Evolutionary conservation across 805 yeast species (phyloP).

Genomic region (Komagataella kurtzmanii): DNA sequence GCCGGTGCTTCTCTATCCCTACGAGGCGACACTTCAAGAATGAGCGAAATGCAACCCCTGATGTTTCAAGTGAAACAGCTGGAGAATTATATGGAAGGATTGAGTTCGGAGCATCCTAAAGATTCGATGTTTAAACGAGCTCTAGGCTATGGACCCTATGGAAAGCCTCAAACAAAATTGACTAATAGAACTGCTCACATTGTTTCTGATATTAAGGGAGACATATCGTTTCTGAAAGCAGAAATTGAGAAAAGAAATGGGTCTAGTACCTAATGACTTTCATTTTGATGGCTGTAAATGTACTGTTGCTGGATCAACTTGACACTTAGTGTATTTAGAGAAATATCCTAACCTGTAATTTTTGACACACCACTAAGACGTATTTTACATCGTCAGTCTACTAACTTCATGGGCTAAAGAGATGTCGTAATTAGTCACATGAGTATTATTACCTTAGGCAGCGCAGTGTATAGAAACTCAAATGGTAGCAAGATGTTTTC

Average conservation of each 20-base stretch:
- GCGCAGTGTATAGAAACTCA: too few relatives aligned
- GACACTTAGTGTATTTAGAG: neutral
- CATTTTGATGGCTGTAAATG: neutral
- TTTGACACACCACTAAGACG: too few relatives aligned
- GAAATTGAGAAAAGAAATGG: neutral
- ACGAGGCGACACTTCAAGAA: neutral
- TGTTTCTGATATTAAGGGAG: neutral
- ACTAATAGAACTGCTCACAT: neutral
- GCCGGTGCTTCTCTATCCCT: slow-evolving; percentile 1
- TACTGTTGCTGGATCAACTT: neutral
- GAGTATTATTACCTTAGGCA: too few relatives aligned
- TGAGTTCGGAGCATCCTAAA: slow-evolving; percentile 19
- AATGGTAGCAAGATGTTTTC: too few relatives aligned
- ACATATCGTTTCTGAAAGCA: neutral
- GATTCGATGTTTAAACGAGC: slow-evolving; percentile 17
- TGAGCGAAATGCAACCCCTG: slow-evolving; percentile 10
- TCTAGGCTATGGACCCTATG: slow-evolving; percentile 5
- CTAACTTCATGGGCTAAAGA: too few relatives aligned
- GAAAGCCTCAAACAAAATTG: neutral
- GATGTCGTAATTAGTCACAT: too few relatives aligned
- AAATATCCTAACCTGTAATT: too few relatives aligned
- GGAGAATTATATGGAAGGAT: slow-evolving; percentile 17
- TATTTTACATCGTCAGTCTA: too few relatives aligned
- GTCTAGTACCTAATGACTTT: neutral
- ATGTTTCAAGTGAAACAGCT: slow-evolving; percentile 18